Base-by-base conservation (phyloP, 148 eudicot genomes). In the Spergularia marina region DNA sequence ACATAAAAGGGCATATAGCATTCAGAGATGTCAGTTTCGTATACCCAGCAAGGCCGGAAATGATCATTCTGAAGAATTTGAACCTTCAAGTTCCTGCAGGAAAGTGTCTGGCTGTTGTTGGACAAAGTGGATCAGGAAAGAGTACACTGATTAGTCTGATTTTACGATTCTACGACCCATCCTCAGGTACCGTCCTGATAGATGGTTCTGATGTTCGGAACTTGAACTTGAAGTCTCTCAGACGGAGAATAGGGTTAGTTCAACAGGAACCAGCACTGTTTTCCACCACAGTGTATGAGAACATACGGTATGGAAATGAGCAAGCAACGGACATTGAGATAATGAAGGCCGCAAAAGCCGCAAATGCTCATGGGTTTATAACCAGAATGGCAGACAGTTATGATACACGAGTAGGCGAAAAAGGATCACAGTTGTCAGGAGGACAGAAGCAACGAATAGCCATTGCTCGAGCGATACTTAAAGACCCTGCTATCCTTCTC, bases 361-460 rank as follows among this genome's bases (percentile, higher is more conserved):
- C 97, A 30, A 91, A 91, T 64, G 97, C 97, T 18, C 91, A 91
- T 15, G 84, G 71, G 6, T 91, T 91, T 56, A 88, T 89, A 47
- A 84, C 86, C 36, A 65, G 83, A 78, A 82, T 91, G 90, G 88
- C 86, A 2, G 89, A 91, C 12, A 90, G 91, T 0, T 91, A 91
- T 71, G 68, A 82, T 20, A 86, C 97, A 16, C 63, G 68, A 40
- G 97, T 91, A 7, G 97, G 94, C 7, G 85, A 89, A 47, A 81
- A 82, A 20, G 97, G 94, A 11, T 83, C 85, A 3, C 90, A 89
- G 56, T 74, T 91, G 67, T 91, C 97, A 0, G 97, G 97, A 10
- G 97, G 97, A 0, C 97, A 91, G 77, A 91, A 91, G 73, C 97
- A 91, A 62, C 83, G 97, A 76, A 86, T 91, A 25, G 97, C 92